Base-by-base conservation (phyloP, 2,329 filamentous ascomycete genomes). In the Dissoconium aciculare region DNA sequence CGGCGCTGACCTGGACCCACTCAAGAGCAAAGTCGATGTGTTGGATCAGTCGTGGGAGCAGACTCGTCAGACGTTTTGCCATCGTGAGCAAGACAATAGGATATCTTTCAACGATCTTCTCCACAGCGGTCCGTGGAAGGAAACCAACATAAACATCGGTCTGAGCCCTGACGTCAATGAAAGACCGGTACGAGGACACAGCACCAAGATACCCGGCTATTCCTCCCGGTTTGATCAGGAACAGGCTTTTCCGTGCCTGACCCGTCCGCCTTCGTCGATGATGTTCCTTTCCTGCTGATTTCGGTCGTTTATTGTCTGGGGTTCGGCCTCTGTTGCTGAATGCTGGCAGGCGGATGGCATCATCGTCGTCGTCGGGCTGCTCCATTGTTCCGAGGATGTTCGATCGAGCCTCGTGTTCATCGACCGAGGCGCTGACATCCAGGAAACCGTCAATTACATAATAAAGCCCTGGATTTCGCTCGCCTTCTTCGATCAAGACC, bases 121-220 rank as follows among this genome's bases (percentile, higher is more conserved):
- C 89, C 15, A 98, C 66, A 0, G 84, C 80, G 1, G 74, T 69
- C 16, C 84, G 70, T 1, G 89, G 89, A 9, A 98, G 61, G 42
- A 98, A 98, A 1, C 89, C 89, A 10, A 98, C 89, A 47, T 94
- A 95, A 2, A 95, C 89, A 56, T 98, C 89, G 0, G 91, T 98
- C 58, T 95, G 95, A 3, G 89, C 91, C 21, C 87, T 79, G 2
- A 98, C 85, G 50, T 95, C 87, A 12, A 93, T 89, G 51, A 95
- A 94, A 0, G 89, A 98, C 15, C 89, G 68, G 52, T 94, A 93
- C 0, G 85, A 93, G 2, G 89, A 93, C 11, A 98, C 77, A 0
- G 84, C 89, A 4, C 89, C 85, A 17, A 95, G 74, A 47, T 98
- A 98, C 0, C 89, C 91, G 31, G 89, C 87, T 19, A 98, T 67